Conservation (phyloP, 768 basidiomycete genomes). For the Pholiota conissans region DNA sequence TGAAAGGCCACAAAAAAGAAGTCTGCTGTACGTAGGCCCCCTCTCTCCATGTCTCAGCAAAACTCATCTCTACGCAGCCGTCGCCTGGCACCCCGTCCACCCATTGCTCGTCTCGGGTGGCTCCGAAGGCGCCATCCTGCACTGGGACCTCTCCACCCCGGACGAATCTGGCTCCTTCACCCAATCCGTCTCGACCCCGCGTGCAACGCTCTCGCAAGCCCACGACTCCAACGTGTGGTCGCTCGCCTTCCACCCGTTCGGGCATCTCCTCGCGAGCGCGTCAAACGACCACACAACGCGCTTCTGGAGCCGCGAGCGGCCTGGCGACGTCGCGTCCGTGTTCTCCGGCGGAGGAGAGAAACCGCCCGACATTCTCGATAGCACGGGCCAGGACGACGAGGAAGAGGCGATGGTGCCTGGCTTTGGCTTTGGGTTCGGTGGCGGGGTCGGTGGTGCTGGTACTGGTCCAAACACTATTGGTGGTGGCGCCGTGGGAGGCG, state of each 20-base stretch:
- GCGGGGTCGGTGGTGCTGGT: constrained; percentile 31
- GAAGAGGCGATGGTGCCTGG: constrained; percentile 78
- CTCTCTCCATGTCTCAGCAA: not conserved
- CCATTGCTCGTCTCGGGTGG: constrained; percentile 92
- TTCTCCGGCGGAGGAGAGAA: constrained; percentile 84
- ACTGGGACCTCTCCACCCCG: constrained; percentile 87
- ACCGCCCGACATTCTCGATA: constrained; percentile 68
- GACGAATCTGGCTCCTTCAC: constrained; percentile 45
- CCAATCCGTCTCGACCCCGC: constrained; percentile 53
- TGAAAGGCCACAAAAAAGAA: constrained; percentile 98
- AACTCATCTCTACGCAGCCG: constrained; percentile 45
- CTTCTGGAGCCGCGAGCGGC: constrained; percentile 96
- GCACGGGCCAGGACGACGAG: constrained; percentile 65
- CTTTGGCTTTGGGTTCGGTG: constrained; percentile 46
- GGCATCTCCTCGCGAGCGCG: constrained; percentile 89
- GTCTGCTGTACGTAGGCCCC: constrained; percentile 76
- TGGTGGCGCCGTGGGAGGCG: constrained; percentile 27
- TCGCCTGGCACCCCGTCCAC: constrained; percentile 96
- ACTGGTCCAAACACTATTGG: constrained; percentile 32
- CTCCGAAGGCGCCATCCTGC: constrained; percentile 89
- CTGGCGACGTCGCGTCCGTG: constrained; percentile 77
- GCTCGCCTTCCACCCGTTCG: constrained; percentile 92
- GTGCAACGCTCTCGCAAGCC: constrained; percentile 88
- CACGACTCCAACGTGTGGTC: constrained; percentile 99
- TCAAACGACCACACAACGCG: constrained; percentile 99